Conservation (phyloP, 768 basidiomycete genomes). For the Mycena kentingensis region DNA sequence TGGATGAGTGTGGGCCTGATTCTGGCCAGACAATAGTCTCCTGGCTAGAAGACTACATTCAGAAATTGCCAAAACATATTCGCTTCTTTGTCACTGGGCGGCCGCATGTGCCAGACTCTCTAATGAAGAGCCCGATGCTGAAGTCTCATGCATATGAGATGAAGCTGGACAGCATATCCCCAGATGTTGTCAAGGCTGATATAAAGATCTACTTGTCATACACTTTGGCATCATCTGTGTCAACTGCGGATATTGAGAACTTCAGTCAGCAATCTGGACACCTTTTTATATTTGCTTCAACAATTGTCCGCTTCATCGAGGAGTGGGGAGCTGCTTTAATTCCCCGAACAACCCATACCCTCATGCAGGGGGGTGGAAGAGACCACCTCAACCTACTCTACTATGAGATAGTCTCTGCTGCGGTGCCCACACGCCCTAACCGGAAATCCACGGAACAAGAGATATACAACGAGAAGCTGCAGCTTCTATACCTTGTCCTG, state of each 20-base stretch:
- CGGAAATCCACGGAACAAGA: not conserved
- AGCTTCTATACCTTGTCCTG: slow-evolving; percentile 1
- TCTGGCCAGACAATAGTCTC: not conserved
- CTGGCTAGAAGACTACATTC: slow-evolving; percentile 5
- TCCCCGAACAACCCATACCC: not conserved
- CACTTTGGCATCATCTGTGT: not conserved
- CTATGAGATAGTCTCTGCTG: not conserved
- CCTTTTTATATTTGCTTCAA: slow-evolving; percentile 9
- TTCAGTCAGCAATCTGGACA: not conserved
- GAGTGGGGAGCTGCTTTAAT: not conserved
- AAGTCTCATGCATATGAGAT: not conserved
- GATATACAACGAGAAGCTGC: not conserved
- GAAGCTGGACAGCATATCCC: not conserved
- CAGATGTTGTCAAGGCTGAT: not conserved
- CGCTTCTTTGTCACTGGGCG: slow-evolving; percentile 8
- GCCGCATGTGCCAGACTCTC: not conserved
- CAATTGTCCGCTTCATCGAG: slow-evolving; percentile 4
- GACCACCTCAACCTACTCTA: slow-evolving; percentile 1
- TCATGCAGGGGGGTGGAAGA: not conserved
- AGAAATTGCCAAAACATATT: not conserved
- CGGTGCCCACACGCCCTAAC: not conserved
- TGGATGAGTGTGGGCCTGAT: slow-evolving; percentile 8
- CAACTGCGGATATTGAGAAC: not conserved
- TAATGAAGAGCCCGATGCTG: not conserved
- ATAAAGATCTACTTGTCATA: not conserved